phyloP scores from a whole-genome alignment of 768 basidiomycete species.

The Macrolepiota dolichaula region DNA sequence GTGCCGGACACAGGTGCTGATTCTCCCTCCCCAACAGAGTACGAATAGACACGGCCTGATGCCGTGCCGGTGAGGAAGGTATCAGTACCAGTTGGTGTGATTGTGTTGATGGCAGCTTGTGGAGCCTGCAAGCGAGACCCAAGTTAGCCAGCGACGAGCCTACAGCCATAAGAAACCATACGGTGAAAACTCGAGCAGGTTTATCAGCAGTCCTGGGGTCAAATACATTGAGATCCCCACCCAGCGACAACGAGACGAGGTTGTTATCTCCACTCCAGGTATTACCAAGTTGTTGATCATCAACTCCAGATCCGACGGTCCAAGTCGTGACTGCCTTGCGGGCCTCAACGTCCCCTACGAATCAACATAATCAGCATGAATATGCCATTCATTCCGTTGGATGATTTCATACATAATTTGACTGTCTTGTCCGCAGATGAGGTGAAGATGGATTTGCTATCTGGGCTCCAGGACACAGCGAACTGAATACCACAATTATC shows the following conservation, averaged over 20 bases:
- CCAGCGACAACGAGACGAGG: constrained; percentile 81
- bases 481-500: constrained; percentile 36
- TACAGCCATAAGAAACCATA: constrained; percentile 18
- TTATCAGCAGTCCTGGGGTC: constrained; percentile 67
- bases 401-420: constrained; percentile 64
- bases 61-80: constrained; percentile 82
- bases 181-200: constrained; percentile 59
- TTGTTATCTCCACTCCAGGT: constrained; percentile 72
- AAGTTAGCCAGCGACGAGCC: neutral
- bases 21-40: constrained; percentile 45
- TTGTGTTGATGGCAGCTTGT: constrained; percentile 75
- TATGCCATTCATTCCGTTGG: neutral
- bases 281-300: constrained; percentile 84
- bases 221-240: constrained; percentile 78
- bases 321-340: constrained; percentile 66
- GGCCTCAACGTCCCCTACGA: constrained; percentile 76
- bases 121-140: constrained; percentile 51
- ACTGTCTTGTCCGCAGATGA: constrained; percentile 87
- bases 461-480: constrained; percentile 77
- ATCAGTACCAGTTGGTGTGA: constrained; percentile 32
- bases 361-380: neutral
- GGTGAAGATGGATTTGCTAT: constrained; percentile 71
- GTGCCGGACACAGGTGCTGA: constrained; percentile 52
- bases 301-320: constrained; percentile 70
- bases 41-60: constrained; percentile 72